Percentiles rank a stretch among this genome's conserved stretches.
Conservation (phyloP, 1,139 yeast species). For the Yamadazyma atlantica region DNA sequence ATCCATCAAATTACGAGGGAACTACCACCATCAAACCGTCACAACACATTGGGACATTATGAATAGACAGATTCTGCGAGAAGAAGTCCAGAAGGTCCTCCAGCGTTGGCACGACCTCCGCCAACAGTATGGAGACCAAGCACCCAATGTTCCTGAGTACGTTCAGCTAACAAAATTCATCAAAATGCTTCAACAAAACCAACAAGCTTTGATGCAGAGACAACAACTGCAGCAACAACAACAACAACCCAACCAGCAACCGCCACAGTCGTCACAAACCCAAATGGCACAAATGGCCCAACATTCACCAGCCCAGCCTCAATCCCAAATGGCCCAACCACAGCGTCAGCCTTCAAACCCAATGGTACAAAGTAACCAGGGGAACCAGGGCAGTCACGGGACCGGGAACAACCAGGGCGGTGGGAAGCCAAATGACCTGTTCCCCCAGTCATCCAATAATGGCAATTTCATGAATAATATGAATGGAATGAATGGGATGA, state of each 20-base stretch:
- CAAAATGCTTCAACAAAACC: slow-evolving; percentile 47
- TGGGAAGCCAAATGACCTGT: not conserved
- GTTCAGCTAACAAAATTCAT: slow-evolving; percentile 57
- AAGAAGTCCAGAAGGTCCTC: slow-evolving; percentile 43
- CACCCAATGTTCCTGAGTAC: slow-evolving; percentile 60
- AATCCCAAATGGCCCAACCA: too few relatives aligned
- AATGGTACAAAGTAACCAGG: too few relatives aligned
- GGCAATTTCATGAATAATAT: slow-evolving; percentile 1
- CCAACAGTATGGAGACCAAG: slow-evolving; percentile 64
- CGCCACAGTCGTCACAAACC: slow-evolving; percentile 8
- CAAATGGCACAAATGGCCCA: slow-evolving; percentile 2
- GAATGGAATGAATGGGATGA: slow-evolving; percentile 3
- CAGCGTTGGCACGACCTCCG: slow-evolving; percentile 65
- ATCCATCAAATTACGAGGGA: not conserved
- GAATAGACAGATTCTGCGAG: slow-evolving; percentile 37
- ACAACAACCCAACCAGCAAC: slow-evolving; percentile 9
- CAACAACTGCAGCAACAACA: slow-evolving; percentile 18
- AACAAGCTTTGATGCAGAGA: slow-evolving; percentile 17
- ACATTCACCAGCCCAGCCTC: slow-evolving; percentile 3
- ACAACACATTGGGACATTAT: too few relatives aligned
- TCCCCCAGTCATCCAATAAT: not conserved
- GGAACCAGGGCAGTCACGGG: too few relatives aligned
- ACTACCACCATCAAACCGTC: too few relatives aligned
- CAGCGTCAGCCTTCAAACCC: too few relatives aligned
- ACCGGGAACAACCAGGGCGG: too few relatives aligned